These are phyloP conservation scores for Phytophthora syringae DNA, from an alignment of 352 stramenopile species.

Conservation along the genomic window DNA sequence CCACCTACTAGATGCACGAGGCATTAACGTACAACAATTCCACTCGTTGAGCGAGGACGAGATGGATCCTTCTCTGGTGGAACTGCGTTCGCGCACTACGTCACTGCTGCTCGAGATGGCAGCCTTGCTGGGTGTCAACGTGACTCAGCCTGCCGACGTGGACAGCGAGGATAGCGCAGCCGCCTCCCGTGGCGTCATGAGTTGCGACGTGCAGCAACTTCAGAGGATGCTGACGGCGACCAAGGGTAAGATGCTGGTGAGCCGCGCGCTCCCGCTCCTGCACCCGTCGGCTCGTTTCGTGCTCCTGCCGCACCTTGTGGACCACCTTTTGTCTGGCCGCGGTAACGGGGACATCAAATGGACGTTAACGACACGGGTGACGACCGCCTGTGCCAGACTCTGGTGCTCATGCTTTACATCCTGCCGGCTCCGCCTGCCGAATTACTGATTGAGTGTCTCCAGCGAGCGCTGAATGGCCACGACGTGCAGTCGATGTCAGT, in stretches of 20 bases:
- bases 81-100: constrained; percentile 74
- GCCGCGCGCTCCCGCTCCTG: constrained; percentile 75
- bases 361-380: constrained; percentile 49
- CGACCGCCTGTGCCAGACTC: constrained; percentile 76
- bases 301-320: constrained; percentile 70
- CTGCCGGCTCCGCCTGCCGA: constrained; percentile 70
- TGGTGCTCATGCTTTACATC: constrained; percentile 85
- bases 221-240: constrained; percentile 56
- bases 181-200: constrained; percentile 34
- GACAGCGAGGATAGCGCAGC: constrained; percentile 10
- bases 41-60: constrained; percentile 75
- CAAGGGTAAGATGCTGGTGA: constrained; percentile 84
- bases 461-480: constrained; percentile 64
- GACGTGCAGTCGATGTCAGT: constrained; percentile 60
- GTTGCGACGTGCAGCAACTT: constrained; percentile 63
- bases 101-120: constrained; percentile 75
- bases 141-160: constrained; percentile 26
- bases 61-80: constrained; percentile 75
- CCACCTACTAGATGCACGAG: constrained; percentile 80
- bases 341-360: constrained; percentile 40
- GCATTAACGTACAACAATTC: constrained; percentile 88
- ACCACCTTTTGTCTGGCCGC: constrained; percentile 60
- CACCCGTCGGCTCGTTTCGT: constrained; percentile 84
- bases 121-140: constrained; percentile 59
- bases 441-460: constrained; percentile 70